Evolutionary conservation across 1,284 basidiomycete genomes (phyloP), one percentile per base, ranked within the genome.

Genomic region (Hortiboletus rubellus): DNA sequence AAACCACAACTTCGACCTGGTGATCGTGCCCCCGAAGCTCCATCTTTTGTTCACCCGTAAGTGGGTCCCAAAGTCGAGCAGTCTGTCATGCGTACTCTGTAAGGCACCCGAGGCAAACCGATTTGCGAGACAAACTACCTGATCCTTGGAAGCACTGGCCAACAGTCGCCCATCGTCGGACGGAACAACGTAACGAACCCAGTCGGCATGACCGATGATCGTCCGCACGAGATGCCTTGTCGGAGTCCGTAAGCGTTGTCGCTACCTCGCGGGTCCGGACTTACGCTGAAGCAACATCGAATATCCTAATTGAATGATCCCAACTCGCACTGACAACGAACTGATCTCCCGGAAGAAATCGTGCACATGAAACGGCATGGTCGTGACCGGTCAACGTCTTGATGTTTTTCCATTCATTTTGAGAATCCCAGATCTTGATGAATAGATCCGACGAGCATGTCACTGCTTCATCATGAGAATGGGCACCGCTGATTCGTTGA

Each of bases 331-430:
- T 92, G 57, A 95, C 86, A 59, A 96, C 82, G 61, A 82, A 82
- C 67, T 89, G 88, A 69, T 94, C 94, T 22, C 89, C 88, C 0
- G 92, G 92, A 67, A 95, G 78, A 68, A 96, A 96, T 14, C 86
- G 81, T 3, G 90, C 92, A 18, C 85, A 85, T 10, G 92, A 94
- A 41, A 96, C 89, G 18, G 91, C 88, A 72, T 96, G 94, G 71
- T 96, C 94, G 69, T 96, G 94, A 2, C 93, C 94, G 58, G 90
- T 86, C 51, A 96, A 77, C 7, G 94, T 95, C 72, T 91, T 91
- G 51, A 81, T 82, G 68, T 94, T 94, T 74, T 91, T 92, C 81
- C 92, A 95, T 62, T 94, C 91, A 70, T 94, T 91, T 63, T 87
- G 82, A 17, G 87, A 85, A 73, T 96, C 92, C 94, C 94, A 96